Conservation (phyloP, 108 stramenopile genomes). For the Fragilaria crotonensis region DNA sequence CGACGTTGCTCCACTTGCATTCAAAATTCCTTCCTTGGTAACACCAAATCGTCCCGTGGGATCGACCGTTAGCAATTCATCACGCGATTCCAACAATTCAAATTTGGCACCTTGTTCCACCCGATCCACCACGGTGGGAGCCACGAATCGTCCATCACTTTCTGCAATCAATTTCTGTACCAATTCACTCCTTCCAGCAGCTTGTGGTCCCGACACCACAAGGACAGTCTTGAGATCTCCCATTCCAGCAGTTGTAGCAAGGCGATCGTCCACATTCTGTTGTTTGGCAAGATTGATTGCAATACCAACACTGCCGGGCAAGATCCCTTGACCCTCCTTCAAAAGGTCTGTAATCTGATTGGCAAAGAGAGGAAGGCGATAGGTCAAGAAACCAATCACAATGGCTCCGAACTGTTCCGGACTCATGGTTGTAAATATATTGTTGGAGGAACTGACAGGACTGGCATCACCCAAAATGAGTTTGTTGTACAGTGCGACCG, state of each 20-base stretch:
- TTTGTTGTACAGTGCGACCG: slow-evolving; percentile 54
- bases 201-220: slow-evolving; percentile 72
- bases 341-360: slow-evolving; percentile 57
- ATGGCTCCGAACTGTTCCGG: slow-evolving; percentile 70
- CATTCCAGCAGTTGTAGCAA: slow-evolving; percentile 12
- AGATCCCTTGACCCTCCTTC: slow-evolving; percentile 14
- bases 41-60: slow-evolving; percentile 44
- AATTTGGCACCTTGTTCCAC: slow-evolving; percentile 42
- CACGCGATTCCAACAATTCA: slow-evolving; percentile 43
- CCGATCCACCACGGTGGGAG: slow-evolving; percentile 37
- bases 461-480: slow-evolving; percentile 25
- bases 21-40: slow-evolving; percentile 53
- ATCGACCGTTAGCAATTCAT: slow-evolving; percentile 54
- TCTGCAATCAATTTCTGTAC: slow-evolving; percentile 51
- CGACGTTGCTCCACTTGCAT: slow-evolving; percentile 28
- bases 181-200: slow-evolving; percentile 61
- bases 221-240: slow-evolving; percentile 49
- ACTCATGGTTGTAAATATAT: slow-evolving; percentile 48
- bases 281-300: slow-evolving; percentile 30
- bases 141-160: slow-evolving; percentile 33
- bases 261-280: slow-evolving; percentile 20
- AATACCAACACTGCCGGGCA: slow-evolving; percentile 51
- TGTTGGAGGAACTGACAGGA: slow-evolving; percentile 23
- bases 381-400: slow-evolving; percentile 76
- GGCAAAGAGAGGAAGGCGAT: slow-evolving; percentile 70